Conservation (phyloP, 2,329 filamentous ascomycete genomes). For the Orbilia blumenaviensis region DNA sequence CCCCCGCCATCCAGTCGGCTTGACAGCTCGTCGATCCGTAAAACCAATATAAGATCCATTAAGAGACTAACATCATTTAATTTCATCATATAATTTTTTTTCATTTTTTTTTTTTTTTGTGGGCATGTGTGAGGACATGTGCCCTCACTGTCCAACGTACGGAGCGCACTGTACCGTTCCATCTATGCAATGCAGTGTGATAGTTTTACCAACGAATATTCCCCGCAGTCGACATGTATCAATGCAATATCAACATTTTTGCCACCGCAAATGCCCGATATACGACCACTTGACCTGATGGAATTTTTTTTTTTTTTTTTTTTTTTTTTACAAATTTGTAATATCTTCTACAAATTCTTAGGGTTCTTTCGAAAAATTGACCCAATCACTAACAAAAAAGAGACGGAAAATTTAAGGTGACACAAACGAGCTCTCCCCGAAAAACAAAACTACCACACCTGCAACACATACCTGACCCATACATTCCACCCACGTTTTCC, state of each 20-base stretch:
- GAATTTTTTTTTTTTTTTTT: no score
- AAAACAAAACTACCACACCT: constrained; percentile 44
- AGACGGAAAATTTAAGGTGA: constrained; percentile 10
- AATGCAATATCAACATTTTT: not conserved
- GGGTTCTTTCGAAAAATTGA: not conserved
- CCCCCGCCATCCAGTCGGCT: no score
- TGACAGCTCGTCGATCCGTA: no score
- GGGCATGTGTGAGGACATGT: not conserved
- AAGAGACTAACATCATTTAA: no score
- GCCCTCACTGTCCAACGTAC: not conserved
- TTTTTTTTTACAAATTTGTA: not conserved
- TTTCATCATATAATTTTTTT: no score
- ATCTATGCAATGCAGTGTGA: not conserved
- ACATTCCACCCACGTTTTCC: constrained; percentile 44
- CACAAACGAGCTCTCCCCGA: constrained; percentile 42
- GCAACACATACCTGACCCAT: constrained; percentile 45
- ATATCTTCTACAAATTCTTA: not conserved
- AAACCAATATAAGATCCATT: no score
- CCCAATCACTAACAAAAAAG: not conserved
- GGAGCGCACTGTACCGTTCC: not conserved
- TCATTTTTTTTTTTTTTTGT: no score
- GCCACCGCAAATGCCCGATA: not conserved
- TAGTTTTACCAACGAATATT: not conserved
- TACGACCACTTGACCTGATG: no score
- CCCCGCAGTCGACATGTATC: not conserved